These are phyloP conservation scores for Lentinula raphanica DNA, from an alignment of 768 basidiomycete species.

Conservation along the genomic window DNA sequence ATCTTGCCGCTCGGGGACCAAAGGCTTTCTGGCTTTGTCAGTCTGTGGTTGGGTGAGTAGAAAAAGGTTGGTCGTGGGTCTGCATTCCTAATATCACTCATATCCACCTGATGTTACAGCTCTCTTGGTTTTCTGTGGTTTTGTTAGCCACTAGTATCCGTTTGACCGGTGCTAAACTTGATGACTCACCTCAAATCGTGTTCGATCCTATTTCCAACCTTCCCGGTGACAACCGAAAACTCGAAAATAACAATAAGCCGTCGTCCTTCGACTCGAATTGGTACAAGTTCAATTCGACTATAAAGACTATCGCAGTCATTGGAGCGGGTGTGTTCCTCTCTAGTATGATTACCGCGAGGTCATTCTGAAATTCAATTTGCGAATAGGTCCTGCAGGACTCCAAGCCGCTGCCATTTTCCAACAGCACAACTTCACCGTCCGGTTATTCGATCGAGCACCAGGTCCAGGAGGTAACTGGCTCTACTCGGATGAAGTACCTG, in stretches of 20 bases:
- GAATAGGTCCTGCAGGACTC: constrained; percentile 12
- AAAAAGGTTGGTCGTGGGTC: not conserved
- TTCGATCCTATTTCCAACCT: not conserved
- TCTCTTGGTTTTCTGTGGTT: not conserved
- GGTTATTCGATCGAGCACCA: constrained; percentile 17
- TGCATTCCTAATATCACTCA: not conserved
- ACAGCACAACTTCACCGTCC: constrained; percentile 9
- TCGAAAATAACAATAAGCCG: not conserved
- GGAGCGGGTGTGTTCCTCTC: constrained; percentile 1
- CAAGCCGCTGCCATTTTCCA: constrained; percentile 12
- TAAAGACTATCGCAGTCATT: constrained; percentile 8
- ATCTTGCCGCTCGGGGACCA: not conserved
- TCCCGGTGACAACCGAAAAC: not conserved
- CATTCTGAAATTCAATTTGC: constrained; percentile 14
- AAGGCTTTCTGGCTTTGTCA: not conserved
- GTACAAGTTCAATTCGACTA: constrained; percentile 7
- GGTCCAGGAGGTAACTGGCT: constrained; percentile 18
- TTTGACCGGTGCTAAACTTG: not conserved
- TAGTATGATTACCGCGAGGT: not conserved
- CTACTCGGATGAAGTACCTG: constrained; percentile 13
- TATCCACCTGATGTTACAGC: not conserved
- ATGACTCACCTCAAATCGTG: not conserved
- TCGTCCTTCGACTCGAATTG: not conserved
- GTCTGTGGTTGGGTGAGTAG: not conserved
- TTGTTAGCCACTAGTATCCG: not conserved